These are phyloP conservation scores for Exophiala spinifera DNA, from an alignment of 2,329 filamentous ascomycete species.

Conservation along the genomic window DNA sequence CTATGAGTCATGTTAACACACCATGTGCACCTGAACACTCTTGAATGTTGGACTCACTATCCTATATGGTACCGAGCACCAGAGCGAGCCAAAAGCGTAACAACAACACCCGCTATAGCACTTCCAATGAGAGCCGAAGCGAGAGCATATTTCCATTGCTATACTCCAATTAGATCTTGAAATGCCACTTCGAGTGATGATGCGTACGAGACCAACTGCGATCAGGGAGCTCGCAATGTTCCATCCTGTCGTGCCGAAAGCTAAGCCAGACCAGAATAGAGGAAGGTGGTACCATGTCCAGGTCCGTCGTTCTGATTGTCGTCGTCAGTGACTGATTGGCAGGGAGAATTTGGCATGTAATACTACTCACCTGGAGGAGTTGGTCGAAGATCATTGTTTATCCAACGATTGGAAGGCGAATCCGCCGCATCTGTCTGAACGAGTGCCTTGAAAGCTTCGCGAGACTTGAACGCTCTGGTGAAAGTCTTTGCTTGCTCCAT, in stretches of 20 bases:
- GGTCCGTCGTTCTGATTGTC: background rate
- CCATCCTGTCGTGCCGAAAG: background rate
- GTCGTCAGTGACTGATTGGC: background rate
- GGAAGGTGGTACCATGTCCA: slow-evolving; percentile 1
- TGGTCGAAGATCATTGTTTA: background rate
- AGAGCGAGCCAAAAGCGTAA: background rate
- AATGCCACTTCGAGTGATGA: background rate
- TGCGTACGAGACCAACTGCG: background rate
- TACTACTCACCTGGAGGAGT: background rate
- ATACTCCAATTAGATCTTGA: slow-evolving; percentile 1
- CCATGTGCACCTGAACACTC: background rate
- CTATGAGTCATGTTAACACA: background rate
- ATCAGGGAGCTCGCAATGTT: background rate
- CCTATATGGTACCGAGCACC: background rate
- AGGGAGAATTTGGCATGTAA: background rate
- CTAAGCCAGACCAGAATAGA: background rate
- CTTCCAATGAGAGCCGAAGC: background rate
- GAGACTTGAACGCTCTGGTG: slow-evolving; percentile 1
- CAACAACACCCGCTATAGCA: background rate
- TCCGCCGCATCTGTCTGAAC: background rate
- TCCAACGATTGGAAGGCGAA: background rate
- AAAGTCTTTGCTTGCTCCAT: slow-evolving; percentile 1
- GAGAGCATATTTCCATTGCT: slow-evolving; percentile 1
- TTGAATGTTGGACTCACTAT: background rate
- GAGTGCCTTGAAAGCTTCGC: background rate